These are phyloP conservation scores for Trichophyton verrucosum DNA, from an alignment of 2,329 filamentous ascomycete genomes.

Conservation along the genomic window DNA sequence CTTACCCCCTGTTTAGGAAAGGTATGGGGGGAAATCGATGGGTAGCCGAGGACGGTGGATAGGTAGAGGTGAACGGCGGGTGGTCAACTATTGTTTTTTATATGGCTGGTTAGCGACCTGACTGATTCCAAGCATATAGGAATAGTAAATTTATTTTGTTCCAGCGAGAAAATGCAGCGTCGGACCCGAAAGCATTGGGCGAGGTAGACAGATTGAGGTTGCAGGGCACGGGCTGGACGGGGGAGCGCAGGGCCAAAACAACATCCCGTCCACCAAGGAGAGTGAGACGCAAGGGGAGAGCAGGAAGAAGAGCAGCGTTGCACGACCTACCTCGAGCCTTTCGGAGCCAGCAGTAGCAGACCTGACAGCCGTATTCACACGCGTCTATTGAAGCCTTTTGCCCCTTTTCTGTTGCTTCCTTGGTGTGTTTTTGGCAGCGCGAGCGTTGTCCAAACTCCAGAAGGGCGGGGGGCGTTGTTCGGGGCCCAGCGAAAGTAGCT, in stretches of 20 bases:
- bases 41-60: not conserved
- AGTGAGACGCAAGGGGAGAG: not conserved
- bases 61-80: not conserved
- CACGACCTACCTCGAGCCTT: not conserved
- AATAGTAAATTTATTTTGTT: not conserved
- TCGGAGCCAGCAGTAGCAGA: not conserved
- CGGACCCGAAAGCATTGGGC: not conserved
- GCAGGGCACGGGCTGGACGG: not conserved
- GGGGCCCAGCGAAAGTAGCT: not conserved
- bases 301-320: not conserved
- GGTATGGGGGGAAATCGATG: not conserved
- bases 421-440: not conserved
- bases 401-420: not conserved
- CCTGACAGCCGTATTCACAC: not conserved
- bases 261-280: not conserved
- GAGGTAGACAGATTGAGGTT: not conserved
- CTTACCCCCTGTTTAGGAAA: constrained; percentile 7
- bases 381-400: not conserved
- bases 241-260: not conserved
- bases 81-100: not conserved
- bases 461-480: not conserved
- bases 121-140: not conserved
- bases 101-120: not conserved
- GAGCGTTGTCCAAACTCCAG: not conserved
- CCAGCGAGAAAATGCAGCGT: not conserved